phyloP scores from a whole-genome alignment of 345 rosid species.

The Leavenworthia alabamica region DNA sequence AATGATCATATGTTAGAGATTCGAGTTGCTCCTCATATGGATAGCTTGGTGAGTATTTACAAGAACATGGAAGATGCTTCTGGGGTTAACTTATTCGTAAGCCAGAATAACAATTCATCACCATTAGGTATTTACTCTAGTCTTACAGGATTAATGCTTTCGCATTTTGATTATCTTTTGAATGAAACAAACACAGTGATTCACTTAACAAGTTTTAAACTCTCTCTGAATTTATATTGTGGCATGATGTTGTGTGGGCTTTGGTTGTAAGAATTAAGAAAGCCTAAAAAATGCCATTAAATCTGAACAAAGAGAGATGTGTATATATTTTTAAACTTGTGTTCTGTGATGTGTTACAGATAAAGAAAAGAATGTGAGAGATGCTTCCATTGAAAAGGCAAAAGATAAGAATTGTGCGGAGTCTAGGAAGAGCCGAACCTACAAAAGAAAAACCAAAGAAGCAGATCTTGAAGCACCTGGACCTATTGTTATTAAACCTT shows the following conservation, averaged over 20 bases:
- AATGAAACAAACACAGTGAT: neutral
- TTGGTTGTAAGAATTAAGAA: neutral
- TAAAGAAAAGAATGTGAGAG: conserved; percentile 28
- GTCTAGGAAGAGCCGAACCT: conserved; percentile 8
- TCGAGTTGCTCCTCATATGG: conserved; percentile 91
- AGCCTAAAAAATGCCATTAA: neutral
- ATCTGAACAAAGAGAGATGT: neutral
- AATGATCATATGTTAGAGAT: conserved; percentile 43
- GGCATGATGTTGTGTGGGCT: neutral
- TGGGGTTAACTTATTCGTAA: conserved; percentile 52
- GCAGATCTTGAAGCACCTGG: conserved; percentile 20
- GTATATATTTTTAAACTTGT: neutral
- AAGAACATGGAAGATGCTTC: conserved; percentile 87
- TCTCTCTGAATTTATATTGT: neutral
- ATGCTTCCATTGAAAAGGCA: conserved; percentile 4
- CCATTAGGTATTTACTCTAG: conserved; percentile 35
- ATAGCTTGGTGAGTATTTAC: conserved; percentile 76
- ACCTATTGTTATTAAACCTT: conserved; percentile 44
- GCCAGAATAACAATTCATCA: conserved; percentile 39
- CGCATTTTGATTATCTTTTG: neutral
- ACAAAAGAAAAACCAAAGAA: conserved; percentile 26
- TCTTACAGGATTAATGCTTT: neutral
- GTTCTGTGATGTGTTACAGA: conserved; percentile 27
- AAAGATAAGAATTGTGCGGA: conserved; percentile 18
- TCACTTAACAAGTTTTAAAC: neutral